Evolutionary conservation across 2,329 filamentous ascomycete genomes (phyloP).

Genomic region (Claviceps capensis): DNA sequence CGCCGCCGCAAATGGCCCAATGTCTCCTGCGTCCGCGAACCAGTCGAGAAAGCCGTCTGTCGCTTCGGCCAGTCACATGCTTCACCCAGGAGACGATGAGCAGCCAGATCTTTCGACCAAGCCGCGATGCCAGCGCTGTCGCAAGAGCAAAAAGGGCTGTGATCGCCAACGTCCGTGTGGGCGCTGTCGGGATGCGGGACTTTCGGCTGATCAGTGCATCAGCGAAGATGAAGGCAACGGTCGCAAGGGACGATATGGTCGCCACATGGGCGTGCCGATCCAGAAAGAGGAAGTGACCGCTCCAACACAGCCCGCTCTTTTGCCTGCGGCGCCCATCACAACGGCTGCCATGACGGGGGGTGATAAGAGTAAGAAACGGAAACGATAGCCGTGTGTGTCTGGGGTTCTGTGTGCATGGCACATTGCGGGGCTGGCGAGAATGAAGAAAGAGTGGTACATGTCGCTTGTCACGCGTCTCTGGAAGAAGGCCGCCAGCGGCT

Average conservation of each 20-base stretch:
- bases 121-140: slow-evolving; percentile 92
- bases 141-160: slow-evolving; percentile 99
- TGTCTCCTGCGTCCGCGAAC: slow-evolving; percentile 54
- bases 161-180: slow-evolving; percentile 92
- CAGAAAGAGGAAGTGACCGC: slow-evolving; percentile 38
- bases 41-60: slow-evolving; percentile 65
- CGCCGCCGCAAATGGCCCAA: slow-evolving; percentile 26
- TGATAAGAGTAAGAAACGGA: slow-evolving; percentile 50
- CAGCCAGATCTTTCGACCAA: slow-evolving; percentile 88
- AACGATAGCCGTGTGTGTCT: slow-evolving; percentile 28
- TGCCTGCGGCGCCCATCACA: slow-evolving; percentile 31
- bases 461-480: neutral
- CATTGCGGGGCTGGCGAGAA: neutral
- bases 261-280: slow-evolving; percentile 55
- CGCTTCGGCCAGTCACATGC: slow-evolving; percentile 38
- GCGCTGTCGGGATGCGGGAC: slow-evolving; percentile 88
- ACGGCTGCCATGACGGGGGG: slow-evolving; percentile 17
- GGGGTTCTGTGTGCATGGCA: neutral
- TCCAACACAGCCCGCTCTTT: slow-evolving; percentile 23
- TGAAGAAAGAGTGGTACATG: neutral
- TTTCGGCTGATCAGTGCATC: slow-evolving; percentile 84
- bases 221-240: slow-evolving; percentile 97
- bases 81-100: slow-evolving; percentile 61
- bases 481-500: neutral
- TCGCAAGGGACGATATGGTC: slow-evolving; percentile 80